phyloP scores from a whole-genome alignment of 2,329 filamentous ascomycete genomes.

The Aspergillus fructus region DNA sequence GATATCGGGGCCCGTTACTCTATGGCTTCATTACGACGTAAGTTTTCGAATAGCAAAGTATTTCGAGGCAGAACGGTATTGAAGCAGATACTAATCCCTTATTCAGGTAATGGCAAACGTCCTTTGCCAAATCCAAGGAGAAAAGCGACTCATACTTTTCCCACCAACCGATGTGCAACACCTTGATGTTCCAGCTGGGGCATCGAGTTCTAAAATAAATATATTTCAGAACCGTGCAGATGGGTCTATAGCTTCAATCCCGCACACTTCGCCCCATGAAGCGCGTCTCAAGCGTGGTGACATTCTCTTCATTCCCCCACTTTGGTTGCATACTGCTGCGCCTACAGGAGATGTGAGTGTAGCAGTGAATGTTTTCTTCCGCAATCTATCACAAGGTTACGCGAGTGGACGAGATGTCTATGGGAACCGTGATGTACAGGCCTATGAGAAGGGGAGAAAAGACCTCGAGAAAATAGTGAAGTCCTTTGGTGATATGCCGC shows the following conservation, averaged over 20 bases:
- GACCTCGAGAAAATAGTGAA: slow-evolving; percentile 66
- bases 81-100: background rate
- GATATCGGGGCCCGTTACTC: slow-evolving; percentile 74
- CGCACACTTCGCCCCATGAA: slow-evolving; percentile 67
- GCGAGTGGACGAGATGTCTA: slow-evolving; percentile 79
- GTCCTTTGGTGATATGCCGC: slow-evolving; percentile 54
- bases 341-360: slow-evolving; percentile 57
- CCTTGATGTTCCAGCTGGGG: slow-evolving; percentile 70
- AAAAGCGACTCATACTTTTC: slow-evolving; percentile 73
- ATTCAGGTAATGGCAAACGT: slow-evolving; percentile 79
- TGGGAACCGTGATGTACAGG: slow-evolving; percentile 79
- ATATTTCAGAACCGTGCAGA: slow-evolving; percentile 56
- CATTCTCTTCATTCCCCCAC: slow-evolving; percentile 74
- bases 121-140: slow-evolving; percentile 74
- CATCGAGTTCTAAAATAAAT: slow-evolving; percentile 76
- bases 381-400: slow-evolving; percentile 66
- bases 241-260: slow-evolving; percentile 53
- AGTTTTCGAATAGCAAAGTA: slow-evolving; percentile 12
- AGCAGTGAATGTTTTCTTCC: slow-evolving; percentile 89
- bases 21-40: slow-evolving; percentile 90
- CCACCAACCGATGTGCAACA: slow-evolving; percentile 71
- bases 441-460: slow-evolving; percentile 76
- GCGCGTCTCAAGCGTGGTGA: slow-evolving; percentile 69
- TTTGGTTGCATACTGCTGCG: slow-evolving; percentile 75
- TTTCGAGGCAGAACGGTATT: background rate